phyloP scores from a whole-genome alignment of 2,329 filamentous ascomycete species.

The Colletotrichum abscissum region DNA sequence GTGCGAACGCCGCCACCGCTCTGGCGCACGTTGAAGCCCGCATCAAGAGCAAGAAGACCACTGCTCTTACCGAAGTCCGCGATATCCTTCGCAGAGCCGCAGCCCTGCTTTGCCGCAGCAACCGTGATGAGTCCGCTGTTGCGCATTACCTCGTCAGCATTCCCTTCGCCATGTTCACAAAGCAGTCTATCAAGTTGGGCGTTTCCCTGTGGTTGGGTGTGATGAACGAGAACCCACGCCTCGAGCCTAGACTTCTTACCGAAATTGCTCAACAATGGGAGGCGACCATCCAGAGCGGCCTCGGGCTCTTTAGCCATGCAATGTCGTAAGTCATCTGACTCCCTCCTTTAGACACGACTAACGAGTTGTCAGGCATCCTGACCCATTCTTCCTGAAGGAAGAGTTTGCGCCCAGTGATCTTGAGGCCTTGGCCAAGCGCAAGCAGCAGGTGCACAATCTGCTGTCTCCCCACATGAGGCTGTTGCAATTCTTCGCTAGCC shows the following conservation, averaged over 20 bases:
- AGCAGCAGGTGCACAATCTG: conserved; percentile 83
- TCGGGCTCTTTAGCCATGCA: conserved; percentile 82
- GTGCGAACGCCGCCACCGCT: conserved; percentile 70
- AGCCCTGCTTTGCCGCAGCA: conserved; percentile 83
- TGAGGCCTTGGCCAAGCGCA: conserved; percentile 76
- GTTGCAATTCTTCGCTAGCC: conserved; percentile 90
- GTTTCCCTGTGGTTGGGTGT: conserved; percentile 97
- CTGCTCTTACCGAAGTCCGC: conserved; percentile 79
- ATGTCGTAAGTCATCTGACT: conserved; percentile 64
- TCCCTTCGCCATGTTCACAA: conserved; percentile 92
- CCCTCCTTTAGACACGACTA: conserved; percentile 39
- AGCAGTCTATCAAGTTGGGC: conserved; percentile 94
- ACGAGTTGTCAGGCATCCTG: conserved; percentile 67
- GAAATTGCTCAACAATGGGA: conserved; percentile 96
- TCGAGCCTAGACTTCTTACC: conserved; percentile 86
- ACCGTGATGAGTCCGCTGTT: conserved; percentile 80
- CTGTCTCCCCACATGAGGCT: conserved; percentile 88
- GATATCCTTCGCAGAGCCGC: conserved; percentile 88
- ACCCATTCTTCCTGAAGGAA: conserved; percentile 91
- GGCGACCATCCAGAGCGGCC: conserved; percentile 78
- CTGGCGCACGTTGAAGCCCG: conserved; percentile 80
- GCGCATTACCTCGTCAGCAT: conserved; percentile 91
- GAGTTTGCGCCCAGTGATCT: conserved; percentile 95
- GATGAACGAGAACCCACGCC: conserved; percentile 92
- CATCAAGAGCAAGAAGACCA: conserved; percentile 74